Conservation (phyloP, 257 asterid species). For the Echium plantagineum region DNA sequence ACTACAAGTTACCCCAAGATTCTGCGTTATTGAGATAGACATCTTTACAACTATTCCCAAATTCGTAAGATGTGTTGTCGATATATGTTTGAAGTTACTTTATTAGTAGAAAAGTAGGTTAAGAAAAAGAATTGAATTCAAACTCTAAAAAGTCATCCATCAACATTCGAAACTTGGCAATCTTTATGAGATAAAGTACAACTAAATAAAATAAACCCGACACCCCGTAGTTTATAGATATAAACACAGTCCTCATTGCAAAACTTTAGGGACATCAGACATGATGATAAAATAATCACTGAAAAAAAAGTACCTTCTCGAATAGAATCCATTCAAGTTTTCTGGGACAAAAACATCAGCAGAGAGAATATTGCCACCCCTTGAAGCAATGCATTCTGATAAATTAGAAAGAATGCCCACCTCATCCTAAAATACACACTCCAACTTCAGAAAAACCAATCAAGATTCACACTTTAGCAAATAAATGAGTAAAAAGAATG, state of each 20-base stretch:
- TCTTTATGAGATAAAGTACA: too few relatives aligned
- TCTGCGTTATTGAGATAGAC: constrained; percentile 11
- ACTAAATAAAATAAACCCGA: too few relatives aligned
- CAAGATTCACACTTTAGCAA: background rate
- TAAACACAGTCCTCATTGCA: too few relatives aligned
- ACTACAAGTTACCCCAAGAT: constrained; percentile 38
- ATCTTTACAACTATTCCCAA: background rate
- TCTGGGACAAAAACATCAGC: constrained; percentile 94
- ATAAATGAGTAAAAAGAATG: too few relatives aligned
- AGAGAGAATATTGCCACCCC: constrained; percentile 75
- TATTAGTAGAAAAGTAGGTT: too few relatives aligned
- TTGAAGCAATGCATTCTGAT: constrained; percentile 88
- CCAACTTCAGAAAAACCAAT: too few relatives aligned
- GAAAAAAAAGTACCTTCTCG: constrained; percentile 49
- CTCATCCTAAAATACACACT: constrained; percentile 45
- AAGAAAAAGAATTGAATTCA: too few relatives aligned
- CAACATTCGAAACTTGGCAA: too few relatives aligned
- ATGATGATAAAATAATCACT: too few relatives aligned
- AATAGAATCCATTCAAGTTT: constrained; percentile 63
- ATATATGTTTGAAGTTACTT: background rate
- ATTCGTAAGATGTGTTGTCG: background rate
- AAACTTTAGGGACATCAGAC: too few relatives aligned
- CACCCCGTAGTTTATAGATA: too few relatives aligned
- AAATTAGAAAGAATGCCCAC: constrained; percentile 82
- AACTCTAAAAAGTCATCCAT: too few relatives aligned